These are phyloP conservation scores for Ascobolus immersus DNA, from an alignment of 495 filamentous ascomycete species.

Conservation along the genomic window DNA sequence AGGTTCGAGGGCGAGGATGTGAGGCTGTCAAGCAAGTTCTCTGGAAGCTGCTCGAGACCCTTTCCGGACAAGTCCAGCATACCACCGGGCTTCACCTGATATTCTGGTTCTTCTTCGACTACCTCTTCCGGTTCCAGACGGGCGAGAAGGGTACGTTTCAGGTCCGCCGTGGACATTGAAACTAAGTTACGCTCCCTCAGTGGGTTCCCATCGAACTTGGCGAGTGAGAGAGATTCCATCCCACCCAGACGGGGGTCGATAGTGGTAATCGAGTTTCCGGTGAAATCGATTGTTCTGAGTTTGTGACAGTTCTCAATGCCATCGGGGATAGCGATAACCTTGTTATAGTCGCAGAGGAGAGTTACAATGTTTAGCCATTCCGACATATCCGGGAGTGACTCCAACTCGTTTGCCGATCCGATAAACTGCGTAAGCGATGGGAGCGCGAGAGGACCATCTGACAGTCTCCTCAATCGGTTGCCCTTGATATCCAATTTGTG, in stretches of 20 bases:
- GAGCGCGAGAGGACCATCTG: conserved; percentile 28
- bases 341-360: conserved; percentile 57
- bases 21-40: conserved; percentile 23
- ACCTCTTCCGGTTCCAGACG: conserved; percentile 57
- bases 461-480: conserved; percentile 42
- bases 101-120: conserved; percentile 17
- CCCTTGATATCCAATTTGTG: conserved; percentile 50
- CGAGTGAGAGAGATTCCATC: conserved; percentile 49
- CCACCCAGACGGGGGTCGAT: conserved; percentile 52
- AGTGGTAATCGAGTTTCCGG: conserved; percentile 51
- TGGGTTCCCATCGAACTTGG: conserved; percentile 65
- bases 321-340: conserved; percentile 41
- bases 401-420: conserved; percentile 52
- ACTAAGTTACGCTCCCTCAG: conserved; percentile 64
- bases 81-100: conserved; percentile 28
- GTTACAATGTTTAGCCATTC: conserved; percentile 46
- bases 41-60: conserved; percentile 26
- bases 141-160: conserved; percentile 50
- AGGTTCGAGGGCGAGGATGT: conserved; percentile 25
- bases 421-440: conserved; percentile 50
- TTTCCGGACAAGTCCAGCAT: conserved; percentile 48
- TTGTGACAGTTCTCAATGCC: conserved; percentile 42
- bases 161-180: conserved; percentile 48
- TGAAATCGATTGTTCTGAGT: conserved; percentile 52
- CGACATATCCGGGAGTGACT: conserved; percentile 38